A percentile compares a stretch with the other conserved stretches of the same genome.
These are phyloP conservation scores for Pichia manshurica DNA, from an alignment of 805 yeast genomes.

Conservation along the genomic window DNA sequence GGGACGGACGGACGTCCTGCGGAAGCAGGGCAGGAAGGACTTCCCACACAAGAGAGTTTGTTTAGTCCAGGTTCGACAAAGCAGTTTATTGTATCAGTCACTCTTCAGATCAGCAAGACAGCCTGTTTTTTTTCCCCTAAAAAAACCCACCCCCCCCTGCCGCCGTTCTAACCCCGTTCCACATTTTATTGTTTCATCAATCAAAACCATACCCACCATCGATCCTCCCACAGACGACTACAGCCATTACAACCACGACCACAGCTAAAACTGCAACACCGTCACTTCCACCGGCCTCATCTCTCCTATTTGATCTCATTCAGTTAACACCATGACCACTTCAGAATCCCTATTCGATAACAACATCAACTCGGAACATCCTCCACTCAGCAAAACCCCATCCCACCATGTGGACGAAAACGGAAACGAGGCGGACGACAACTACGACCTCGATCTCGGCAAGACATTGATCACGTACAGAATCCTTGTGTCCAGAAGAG, in stretches of 20 bases:
- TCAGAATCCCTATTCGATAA: slow-evolving; percentile 32
- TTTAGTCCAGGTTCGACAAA: too few species aligned
- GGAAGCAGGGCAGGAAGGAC: too few species aligned
- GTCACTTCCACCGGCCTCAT: not conserved
- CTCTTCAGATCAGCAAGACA: not conserved
- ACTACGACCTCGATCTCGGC: slow-evolving; percentile 22
- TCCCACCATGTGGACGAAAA: not conserved
- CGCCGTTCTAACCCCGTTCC: not conserved
- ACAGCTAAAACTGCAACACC: not conserved
- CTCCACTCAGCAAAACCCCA: slow-evolving; percentile 10
- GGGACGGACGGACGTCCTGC: too few species aligned
- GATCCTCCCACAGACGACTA: too few species aligned
- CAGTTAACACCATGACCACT: slow-evolving; percentile 13
- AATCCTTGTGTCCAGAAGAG: slow-evolving; percentile 72
- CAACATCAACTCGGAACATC: slow-evolving; percentile 19
- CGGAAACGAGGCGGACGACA: not conserved
- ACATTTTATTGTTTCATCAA: not conserved
- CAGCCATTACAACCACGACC: too few species aligned
- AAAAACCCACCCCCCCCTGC: not conserved
- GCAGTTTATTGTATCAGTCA: too few species aligned
- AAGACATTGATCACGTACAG: slow-evolving; percentile 37
- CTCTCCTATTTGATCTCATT: too few species aligned
- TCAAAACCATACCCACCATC: not conserved
- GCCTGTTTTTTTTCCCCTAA: not conserved
- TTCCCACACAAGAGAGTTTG: too few species aligned